Conservation (phyloP, 2,329 filamentous ascomycete species). For the Dichotomopilus funicola region DNA sequence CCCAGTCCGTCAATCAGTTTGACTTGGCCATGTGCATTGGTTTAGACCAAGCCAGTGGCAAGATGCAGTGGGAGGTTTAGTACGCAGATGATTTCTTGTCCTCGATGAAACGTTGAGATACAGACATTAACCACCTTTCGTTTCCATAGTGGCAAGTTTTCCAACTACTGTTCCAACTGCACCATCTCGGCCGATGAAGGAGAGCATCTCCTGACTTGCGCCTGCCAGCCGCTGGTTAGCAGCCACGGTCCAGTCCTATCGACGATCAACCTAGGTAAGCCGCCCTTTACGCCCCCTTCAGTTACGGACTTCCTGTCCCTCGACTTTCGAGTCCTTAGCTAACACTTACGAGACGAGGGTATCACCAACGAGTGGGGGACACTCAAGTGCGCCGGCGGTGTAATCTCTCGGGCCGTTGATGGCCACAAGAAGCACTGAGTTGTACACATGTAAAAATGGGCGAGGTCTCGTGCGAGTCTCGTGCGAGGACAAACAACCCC, state of each 20-base stretch:
- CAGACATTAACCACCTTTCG: background rate
- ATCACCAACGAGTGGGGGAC: constrained; percentile 17
- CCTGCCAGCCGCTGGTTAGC: constrained; percentile 9
- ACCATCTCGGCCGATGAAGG: background rate
- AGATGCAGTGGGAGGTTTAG: constrained; percentile 14
- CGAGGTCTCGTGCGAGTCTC: background rate
- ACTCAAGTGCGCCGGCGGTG: constrained; percentile 12
- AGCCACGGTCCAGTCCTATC: background rate
- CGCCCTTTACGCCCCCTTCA: background rate
- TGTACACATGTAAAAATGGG: background rate
- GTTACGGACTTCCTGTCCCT: background rate
- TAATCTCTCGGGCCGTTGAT: background rate
- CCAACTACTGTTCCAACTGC: constrained; percentile 19
- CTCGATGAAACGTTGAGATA: background rate
- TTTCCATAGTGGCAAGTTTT: constrained; percentile 19
- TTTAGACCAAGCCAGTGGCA: constrained; percentile 9
- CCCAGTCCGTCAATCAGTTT: constrained; percentile 7
- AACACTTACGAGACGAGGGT: constrained; percentile 14
- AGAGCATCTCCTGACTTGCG: constrained; percentile 8
- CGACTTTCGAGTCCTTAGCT: background rate
- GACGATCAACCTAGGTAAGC: constrained; percentile 17
- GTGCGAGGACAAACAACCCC: too few species aligned
- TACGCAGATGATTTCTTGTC: constrained; percentile 1
- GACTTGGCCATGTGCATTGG: constrained; percentile 21
- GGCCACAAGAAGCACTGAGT: background rate